Base-by-base conservation (phyloP, 441 rosid species). In the Macaranga tanarius region DNA sequence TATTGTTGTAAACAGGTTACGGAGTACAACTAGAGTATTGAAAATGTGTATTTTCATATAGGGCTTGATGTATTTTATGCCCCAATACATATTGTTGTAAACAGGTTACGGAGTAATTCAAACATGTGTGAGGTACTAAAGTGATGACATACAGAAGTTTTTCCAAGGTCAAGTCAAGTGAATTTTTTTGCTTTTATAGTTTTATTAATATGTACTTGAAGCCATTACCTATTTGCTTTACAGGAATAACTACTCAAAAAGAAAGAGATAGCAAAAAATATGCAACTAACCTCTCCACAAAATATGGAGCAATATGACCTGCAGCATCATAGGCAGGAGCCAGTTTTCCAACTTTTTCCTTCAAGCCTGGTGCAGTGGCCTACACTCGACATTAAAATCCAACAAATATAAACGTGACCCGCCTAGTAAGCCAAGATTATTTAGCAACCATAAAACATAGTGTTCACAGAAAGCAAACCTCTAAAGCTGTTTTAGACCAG, bases 301-400 rank as follows among this genome's bases (percentile, higher is more conserved):
- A 95, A 86, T 95, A 92, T 60, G 84, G 80, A 73, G 92, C 82
- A 78, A 92, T 89, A 69, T 68, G 76, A 75, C 99, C 97, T 44
- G 95, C 95, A 83, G 84, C 80, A 70, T 93, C 96, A 83, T 95
- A 86, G 6, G 99, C 93, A 62, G 97, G 97, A 44, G 94, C 95
- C 70, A 94, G 72, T 57, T 86, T 86, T 63, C 99, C 96, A 62
- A 92, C 88, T 77, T 91, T 95, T 67, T 89, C 90, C 86, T 86
- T 92, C 85, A 92, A 83, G 79, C 76, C 84, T 22, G 94, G 88
- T 63, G 97, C 97, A 19, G 97, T 89, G 68, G 89, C 97, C 97
- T 94, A 73, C 61, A 80, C 65, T 58, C 23, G 76, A 72, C 45
- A 60, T n/a, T 52, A 50, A 51, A 54, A 69, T 38, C 56, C 22